Conservation (phyloP, 176 grass and related monocot genomes). For the Miscanthus lutarioriparius region DNA sequence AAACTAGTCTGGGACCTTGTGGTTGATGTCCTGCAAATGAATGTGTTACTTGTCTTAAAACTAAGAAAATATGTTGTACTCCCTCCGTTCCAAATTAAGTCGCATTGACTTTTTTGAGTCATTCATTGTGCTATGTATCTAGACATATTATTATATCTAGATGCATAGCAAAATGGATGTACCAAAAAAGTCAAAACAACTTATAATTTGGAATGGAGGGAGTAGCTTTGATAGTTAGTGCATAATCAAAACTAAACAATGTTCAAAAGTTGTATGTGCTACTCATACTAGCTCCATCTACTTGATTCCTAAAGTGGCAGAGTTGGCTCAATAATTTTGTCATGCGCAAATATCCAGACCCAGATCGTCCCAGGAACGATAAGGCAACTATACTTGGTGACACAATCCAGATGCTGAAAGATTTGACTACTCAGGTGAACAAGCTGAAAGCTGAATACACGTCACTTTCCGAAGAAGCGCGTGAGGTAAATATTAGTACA, state of each 20-base stretch:
- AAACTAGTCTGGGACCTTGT: background rate
- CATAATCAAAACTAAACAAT: conserved; percentile 4
- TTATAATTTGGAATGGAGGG: no score
- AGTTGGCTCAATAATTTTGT: background rate
- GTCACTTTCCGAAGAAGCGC: conserved; percentile 77
- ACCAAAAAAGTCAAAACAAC: no score
- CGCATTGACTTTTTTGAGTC: no score
- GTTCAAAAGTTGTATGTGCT: background rate
- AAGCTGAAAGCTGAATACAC: conserved; percentile 81
- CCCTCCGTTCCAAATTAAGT: no score
- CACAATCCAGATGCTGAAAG: conserved; percentile 77
- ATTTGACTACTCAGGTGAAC: conserved; percentile 76
- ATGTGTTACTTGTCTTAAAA: background rate
- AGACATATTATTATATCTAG: no score
- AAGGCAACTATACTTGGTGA: conserved; percentile 82
- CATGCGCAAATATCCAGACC: conserved; percentile 61
- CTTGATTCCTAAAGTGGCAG: background rate
- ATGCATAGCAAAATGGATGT: no score
- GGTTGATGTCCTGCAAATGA: background rate
- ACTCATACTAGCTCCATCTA: conserved; percentile 5
- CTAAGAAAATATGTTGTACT: background rate
- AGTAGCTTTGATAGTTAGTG: background rate
- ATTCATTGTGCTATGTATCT: no score
- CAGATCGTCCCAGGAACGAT: conserved; percentile 79
- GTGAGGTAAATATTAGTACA: conserved; percentile 63